Evolutionary conservation across 2,329 filamentous ascomycete genomes (phyloP).

Genomic region (Beauveria sp.): DNA sequence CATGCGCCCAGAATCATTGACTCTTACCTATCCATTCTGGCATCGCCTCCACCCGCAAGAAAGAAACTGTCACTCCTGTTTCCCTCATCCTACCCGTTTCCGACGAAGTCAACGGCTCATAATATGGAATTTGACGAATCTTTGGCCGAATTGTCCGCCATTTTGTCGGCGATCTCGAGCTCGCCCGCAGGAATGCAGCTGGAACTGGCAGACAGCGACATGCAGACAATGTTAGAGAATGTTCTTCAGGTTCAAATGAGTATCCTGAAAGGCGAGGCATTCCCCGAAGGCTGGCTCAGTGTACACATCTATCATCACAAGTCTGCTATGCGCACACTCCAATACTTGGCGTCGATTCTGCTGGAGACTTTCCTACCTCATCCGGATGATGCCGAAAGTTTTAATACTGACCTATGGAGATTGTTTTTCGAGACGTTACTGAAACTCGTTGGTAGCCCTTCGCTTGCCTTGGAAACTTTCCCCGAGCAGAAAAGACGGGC

Average conservation of each 20-base stretch:
- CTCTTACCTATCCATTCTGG: constrained; percentile 73
- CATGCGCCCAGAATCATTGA: constrained; percentile 88
- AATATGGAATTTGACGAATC: constrained; percentile 69
- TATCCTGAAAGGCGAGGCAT: constrained; percentile 81
- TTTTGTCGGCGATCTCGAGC: constrained; percentile 75
- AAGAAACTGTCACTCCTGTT: constrained; percentile 79
- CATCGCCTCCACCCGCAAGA: constrained; percentile 43
- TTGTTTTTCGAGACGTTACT: constrained; percentile 84
- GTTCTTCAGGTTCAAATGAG: constrained; percentile 80
- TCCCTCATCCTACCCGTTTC: constrained; percentile 84
- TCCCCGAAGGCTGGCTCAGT: constrained; percentile 84
- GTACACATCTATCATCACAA: constrained; percentile 90
- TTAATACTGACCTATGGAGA: constrained; percentile 92
- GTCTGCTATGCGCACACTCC: constrained; percentile 76
- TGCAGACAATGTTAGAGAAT: constrained; percentile 68
- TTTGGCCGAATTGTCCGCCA: constrained; percentile 78
- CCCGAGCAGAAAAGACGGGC: constrained; percentile 93
- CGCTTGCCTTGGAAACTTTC: constrained; percentile 87
- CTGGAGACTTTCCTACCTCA: constrained; percentile 79
- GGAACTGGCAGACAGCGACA: constrained; percentile 65
- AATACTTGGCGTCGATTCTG: constrained; percentile 72
- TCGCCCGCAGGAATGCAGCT: constrained; percentile 64
- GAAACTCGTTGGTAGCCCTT: constrained; percentile 81
- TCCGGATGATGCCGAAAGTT: constrained; percentile 83
- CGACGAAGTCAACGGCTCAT: constrained; percentile 58